Base-by-base conservation (phyloP, 352 stramenopile species). In the Thalassiosira delicatula region DNA sequence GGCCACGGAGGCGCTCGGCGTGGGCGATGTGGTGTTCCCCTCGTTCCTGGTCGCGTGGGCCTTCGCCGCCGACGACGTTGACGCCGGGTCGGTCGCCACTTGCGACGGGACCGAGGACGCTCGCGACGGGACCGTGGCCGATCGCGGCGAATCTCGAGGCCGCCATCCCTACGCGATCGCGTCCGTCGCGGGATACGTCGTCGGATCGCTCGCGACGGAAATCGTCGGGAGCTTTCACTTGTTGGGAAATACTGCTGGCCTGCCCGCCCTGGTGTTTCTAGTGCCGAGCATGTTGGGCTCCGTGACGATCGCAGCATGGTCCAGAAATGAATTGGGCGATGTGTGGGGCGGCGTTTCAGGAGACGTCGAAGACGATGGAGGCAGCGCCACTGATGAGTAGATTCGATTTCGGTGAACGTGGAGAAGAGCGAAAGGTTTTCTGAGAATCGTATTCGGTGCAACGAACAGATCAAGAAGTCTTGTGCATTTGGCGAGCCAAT, bases 41-140 rank as follows among this genome's bases (percentile, higher is more conserved):
- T 51, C 42, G 42, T 51, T 11, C 19, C 19, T 51, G 42, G 42
- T 51, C 19, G 42, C 42, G 42, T 51, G 42, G 42, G 42, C 11
- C 19, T 51, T 11, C 11, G n/a, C n/a, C n/a, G n/a, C n/a, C n/a
- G n/a, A n/a, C n/a, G n/a, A n/a, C n/a, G n/a, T n/a, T n/a, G n/a
- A n/a, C n/a, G n/a, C n/a, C n/a, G n/a, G n/a, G n/a, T n/a, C n/a
- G n/a, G n/a, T n/a, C n/a, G n/a, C n/a, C n/a, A n/a, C n/a, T n/a
- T n/a, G 69, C 81, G 0, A 76, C 89, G 33, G 70, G 90, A 56
- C 61, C 86, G 25, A 84, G 93, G 54, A 69, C 93, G 21, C 91
- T 89, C 8, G 91, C 93, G 81, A 91, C 81, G n/a, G 88, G 91
- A 11, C 79, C 93, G 5, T 89, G 80, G 62, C 69, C 76, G 42